Evolutionary conservation across 352 stramenopile species (phyloP), one percentile per base, ranked within the genome.

Genomic region (Blastocystis sp.): DNA sequence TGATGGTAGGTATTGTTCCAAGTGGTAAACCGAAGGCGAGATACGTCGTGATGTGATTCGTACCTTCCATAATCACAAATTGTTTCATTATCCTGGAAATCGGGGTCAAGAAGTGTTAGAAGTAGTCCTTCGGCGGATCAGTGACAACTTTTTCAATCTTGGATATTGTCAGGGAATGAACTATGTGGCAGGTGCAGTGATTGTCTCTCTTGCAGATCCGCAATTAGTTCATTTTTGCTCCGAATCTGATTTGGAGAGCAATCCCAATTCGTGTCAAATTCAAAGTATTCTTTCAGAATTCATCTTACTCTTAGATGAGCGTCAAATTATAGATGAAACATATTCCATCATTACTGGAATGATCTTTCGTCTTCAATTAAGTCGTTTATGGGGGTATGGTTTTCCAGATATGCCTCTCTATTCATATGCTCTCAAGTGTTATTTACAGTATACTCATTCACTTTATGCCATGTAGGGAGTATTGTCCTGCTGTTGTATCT

Each of bases 131-230:
- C 71, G 29, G 27, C 19, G 52, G 7, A n/a, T 81, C 1, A 81
- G 71, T n/a, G 71, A 81, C n/a, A 81, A 57, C 19, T 51, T 63
- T 46, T 81, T 57, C 5, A 29, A 56, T 66, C 71, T 81, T 3
- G 71, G 71, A 52, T 81, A 81, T 37, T 81, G 71, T 61, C 71
- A 81, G 19, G 71, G 71, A n/a, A 81, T 81, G 71, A 81, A 81
- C 46, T 66, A 46, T 42, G 71, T 81, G 3, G 71, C 39, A 14
- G 71, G 71, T 7, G 43, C 71, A 14, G 65, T 81, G 16, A 59
- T 81, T 16, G 37, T 81, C 24, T 52, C 71, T 14, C 49, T 42
- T 9, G 27, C 65, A 32, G 71, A 81, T 65, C 71, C 71, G 14
- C 21, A 66, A 27, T 42, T 59, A 32, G 65, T 67, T 16, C 27